phyloP scores from a whole-genome alignment of 257 asterid genomes.

The Solanum medicagineum region DNA sequence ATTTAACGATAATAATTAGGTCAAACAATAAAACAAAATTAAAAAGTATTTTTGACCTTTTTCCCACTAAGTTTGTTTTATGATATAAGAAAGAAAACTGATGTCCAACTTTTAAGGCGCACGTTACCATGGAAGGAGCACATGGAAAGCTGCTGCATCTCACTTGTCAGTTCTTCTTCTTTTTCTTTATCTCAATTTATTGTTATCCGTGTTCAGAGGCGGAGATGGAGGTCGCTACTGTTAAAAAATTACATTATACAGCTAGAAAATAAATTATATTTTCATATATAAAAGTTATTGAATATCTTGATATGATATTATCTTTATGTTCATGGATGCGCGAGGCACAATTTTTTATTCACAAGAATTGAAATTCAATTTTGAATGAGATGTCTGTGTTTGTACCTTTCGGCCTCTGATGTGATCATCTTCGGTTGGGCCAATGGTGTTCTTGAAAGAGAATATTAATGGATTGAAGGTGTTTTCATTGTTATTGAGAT shows the following conservation, averaged over 20 bases:
- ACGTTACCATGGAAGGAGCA: neutral
- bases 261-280: no score
- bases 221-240: no score
- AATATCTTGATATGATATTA: no score
- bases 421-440: slow-evolving; percentile 16
- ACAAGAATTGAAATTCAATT: neutral
- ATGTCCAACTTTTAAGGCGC: neutral
- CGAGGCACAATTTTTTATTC: neutral
- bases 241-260: neutral
- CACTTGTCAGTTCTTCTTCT: neutral
- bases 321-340: no score
- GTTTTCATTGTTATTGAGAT: slow-evolving; percentile 19
- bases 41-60: no score
- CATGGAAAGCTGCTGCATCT: neutral
- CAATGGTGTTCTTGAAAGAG: slow-evolving; percentile 29
- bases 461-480: slow-evolving; percentile 20
- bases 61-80: no score
- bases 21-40: no score
- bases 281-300: no score
- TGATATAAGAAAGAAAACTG: neutral
- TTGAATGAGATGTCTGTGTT: neutral
- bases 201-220: no score
- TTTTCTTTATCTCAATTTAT: neutral
- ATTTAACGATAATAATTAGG: no score
- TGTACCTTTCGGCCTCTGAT: slow-evolving; percentile 5